phyloP scores from a whole-genome alignment of 192 early-diverging fungal species.

The Lobosporangium transversale region DNA sequence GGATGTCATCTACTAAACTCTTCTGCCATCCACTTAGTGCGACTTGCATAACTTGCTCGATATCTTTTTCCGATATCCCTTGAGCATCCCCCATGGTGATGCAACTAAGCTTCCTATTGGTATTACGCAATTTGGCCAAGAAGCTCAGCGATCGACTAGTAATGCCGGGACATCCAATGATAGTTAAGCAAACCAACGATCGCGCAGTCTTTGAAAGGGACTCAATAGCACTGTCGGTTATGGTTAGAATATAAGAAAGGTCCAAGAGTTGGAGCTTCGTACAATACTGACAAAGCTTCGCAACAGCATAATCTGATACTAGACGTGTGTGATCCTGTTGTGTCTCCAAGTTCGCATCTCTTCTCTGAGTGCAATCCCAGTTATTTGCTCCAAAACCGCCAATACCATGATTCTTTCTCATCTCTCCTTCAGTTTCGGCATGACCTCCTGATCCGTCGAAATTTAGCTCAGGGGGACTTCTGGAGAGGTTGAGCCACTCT shows the following conservation, averaged over 20 bases:
- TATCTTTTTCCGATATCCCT: slow-evolving; percentile 55
- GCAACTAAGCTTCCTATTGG: slow-evolving; percentile 47
- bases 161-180: slow-evolving; percentile 55
- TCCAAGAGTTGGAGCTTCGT: slow-evolving; percentile 53
- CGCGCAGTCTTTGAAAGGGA: slow-evolving; percentile 37
- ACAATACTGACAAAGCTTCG: slow-evolving; percentile 32
- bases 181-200: slow-evolving; percentile 53
- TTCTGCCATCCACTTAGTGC: slow-evolving; percentile 56
- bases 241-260: slow-evolving; percentile 46
- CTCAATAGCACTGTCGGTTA: slow-evolving; percentile 49
- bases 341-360: background rate
- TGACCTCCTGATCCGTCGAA: background rate
- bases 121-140: slow-evolving; percentile 38
- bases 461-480: slow-evolving; percentile 21
- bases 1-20: slow-evolving; percentile 47
- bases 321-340: background rate
- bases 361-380: no score
- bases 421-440: background rate
- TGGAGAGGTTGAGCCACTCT: slow-evolving; percentile 55
- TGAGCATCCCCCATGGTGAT: slow-evolving; percentile 57
- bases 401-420: background rate
- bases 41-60: slow-evolving; percentile 56
- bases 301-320: slow-evolving; percentile 38
- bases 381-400: no score
- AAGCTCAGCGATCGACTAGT: slow-evolving; percentile 40